A percentile compares a stretch with the other conserved stretches of the same genome.
Conservation (phyloP, 2,329 filamentous ascomycete species). For the Cercospora sp. region DNA sequence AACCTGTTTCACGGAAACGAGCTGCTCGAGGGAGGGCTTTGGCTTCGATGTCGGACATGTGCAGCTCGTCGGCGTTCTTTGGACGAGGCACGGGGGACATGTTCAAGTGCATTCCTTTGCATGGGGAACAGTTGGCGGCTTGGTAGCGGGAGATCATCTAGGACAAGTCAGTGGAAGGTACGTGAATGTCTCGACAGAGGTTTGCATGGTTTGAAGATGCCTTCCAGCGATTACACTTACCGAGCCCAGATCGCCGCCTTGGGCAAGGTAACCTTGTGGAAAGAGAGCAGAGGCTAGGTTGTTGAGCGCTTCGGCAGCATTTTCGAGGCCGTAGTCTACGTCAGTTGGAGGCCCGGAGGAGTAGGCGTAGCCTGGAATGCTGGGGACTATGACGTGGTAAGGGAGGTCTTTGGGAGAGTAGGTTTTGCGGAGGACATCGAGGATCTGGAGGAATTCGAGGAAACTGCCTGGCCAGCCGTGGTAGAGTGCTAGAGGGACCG, state of each 20-base stretch:
- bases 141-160: slow-evolving; percentile 43
- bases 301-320: slow-evolving; percentile 49
- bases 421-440: slow-evolving; percentile 40
- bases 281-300: slow-evolving; percentile 54
- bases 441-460: slow-evolving; percentile 39
- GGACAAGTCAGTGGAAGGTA: neutral
- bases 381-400: slow-evolving; percentile 58
- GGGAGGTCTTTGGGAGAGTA: slow-evolving; percentile 54
- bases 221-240: slow-evolving; percentile 13
- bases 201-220: neutral
- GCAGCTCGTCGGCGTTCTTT: slow-evolving; percentile 27
- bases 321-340: slow-evolving; percentile 44
- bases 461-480: slow-evolving; percentile 44
- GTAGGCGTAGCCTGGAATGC: slow-evolving; percentile 54
- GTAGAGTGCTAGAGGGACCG: slow-evolving; percentile 39
- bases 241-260: slow-evolving; percentile 58
- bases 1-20: slow-evolving; percentile 46
- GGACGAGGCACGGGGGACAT: slow-evolving; percentile 29
- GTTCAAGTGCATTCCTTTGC: slow-evolving; percentile 34
- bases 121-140: slow-evolving; percentile 20
- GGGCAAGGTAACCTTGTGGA: slow-evolving; percentile 53
- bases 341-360: slow-evolving; percentile 47
- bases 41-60: slow-evolving; percentile 41
- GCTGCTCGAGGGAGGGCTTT: slow-evolving; percentile 41
- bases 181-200: neutral